Conservation (phyloP, 2,329 filamentous ascomycete genomes). For the Sporothrix euskadiensis region DNA sequence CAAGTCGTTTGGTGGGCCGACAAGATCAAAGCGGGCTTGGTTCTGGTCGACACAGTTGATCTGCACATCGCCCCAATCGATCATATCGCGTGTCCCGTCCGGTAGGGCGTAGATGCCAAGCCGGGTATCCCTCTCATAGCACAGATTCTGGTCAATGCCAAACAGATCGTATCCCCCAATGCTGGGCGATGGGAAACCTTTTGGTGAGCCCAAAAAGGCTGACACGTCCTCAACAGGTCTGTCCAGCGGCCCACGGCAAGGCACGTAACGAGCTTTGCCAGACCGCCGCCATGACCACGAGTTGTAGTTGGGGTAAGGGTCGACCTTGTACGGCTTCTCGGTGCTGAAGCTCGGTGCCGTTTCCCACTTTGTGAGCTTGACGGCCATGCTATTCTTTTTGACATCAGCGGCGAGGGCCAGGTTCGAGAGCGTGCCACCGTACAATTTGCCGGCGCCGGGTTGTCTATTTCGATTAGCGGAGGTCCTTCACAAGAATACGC, state of each 20-base stretch:
- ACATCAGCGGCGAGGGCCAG: constrained; percentile 46
- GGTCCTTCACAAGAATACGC: not conserved
- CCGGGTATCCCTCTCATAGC: constrained; percentile 68
- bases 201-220: constrained; percentile 63
- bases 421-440: constrained; percentile 55
- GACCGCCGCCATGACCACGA: constrained; percentile 58
- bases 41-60: constrained; percentile 66
- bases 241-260: constrained; percentile 66
- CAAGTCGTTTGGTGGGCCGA: constrained; percentile 47
- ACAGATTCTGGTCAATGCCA: constrained; percentile 62
- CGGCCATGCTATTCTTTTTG: constrained; percentile 36
- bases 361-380: constrained; percentile 36
- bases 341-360: constrained; percentile 43
- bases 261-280: constrained; percentile 56
- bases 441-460: constrained; percentile 54
- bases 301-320: constrained; percentile 73
- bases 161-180: constrained; percentile 65
- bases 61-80: constrained; percentile 73
- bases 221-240: constrained; percentile 61
- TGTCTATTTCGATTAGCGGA: constrained; percentile 3
- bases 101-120: constrained; percentile 65
- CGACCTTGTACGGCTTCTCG: constrained; percentile 59
- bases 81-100: constrained; percentile 60
- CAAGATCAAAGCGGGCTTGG: constrained; percentile 59
- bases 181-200: constrained; percentile 58